Evolutionary conservation across 768 basidiomycete species (phyloP), one percentile per base, ranked within the genome.

Genomic region (Collybia sp.): DNA sequence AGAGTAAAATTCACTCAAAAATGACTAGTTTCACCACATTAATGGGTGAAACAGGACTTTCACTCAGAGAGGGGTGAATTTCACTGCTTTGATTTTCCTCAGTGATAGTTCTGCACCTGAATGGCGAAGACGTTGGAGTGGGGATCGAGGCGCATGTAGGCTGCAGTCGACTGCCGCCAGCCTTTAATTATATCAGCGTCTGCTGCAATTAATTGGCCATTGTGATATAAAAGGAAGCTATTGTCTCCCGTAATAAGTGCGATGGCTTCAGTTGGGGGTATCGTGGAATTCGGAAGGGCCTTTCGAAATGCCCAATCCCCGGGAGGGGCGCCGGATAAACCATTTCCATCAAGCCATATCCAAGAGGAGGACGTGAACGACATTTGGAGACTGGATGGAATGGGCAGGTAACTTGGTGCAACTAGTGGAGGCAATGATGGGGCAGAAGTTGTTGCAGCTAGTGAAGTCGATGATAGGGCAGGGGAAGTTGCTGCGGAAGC

Each of bases 301-400:
- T 58, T 58, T 12, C 66, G 61, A 42, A 67, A 60, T 8, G 57
- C 66, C 13, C 58, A 50, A 30, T 55, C 56, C n/a, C 51, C 58
- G 5, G 56, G 10, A 15, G 58, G 56, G 11, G 54, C 54, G 42
- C 56, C 52, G 3, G 55, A 53, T 18, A 52, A 33, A 13, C 53
- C 43, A n/a, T 51, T 35, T 47, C 60, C 62, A 3, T 46, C 18
- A 1, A 62, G 60, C 62, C 62, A 65, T 16, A 65, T 65, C 62
- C 64, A 63, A 1, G 53, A 55, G 20, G 56, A 49, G 25, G 38
- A 30, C 1, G 48, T 52, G 40, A 64, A 64, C 2, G 56, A 48
- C 1, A 53, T 43, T 8, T 52, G 39, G 10, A 61, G 52, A 25
- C 8, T 8, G 25, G 8, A 4, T 25, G 25, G 25, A 25, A 25